Conservation (phyloP, 164 flowering plant species). For the Vitis riparia region DNA sequence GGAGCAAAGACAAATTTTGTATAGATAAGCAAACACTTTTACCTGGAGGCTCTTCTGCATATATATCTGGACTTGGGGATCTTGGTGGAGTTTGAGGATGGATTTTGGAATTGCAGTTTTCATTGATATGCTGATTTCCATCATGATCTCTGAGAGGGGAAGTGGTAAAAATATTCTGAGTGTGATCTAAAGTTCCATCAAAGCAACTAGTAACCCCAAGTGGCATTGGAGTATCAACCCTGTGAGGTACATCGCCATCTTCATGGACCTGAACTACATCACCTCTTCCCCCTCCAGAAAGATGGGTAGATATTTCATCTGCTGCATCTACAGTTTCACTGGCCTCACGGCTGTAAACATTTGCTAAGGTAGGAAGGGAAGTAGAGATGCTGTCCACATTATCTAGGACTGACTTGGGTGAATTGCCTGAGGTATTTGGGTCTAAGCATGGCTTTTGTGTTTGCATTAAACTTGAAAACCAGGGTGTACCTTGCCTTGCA, state of each 20-base stretch:
- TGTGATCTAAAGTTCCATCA: background rate
- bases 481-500: slow-evolving; percentile 65
- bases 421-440: slow-evolving; percentile 21
- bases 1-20: background rate
- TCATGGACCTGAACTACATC: slow-evolving; percentile 9
- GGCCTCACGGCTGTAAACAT: background rate
- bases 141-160: slow-evolving; percentile 4
- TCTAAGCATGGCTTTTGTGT: slow-evolving; percentile 16
- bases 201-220: background rate
- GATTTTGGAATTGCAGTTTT: background rate
- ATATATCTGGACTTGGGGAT: slow-evolving; percentile 46
- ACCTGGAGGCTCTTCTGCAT: slow-evolving; percentile 43
- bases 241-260: background rate
- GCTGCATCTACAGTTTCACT: slow-evolving; percentile 15
- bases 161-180: background rate
- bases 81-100: slow-evolving; percentile 38
- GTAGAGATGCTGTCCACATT: slow-evolving; percentile 16
- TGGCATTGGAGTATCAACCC: slow-evolving; percentile 4
- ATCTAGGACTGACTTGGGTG: slow-evolving; percentile 73
- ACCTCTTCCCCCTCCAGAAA: slow-evolving; percentile 1
- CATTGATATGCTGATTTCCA: slow-evolving; percentile 3
- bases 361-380: slow-evolving; percentile 12
- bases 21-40: slow-evolving; percentile 12
- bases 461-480: slow-evolving; percentile 68
- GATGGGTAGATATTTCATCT: slow-evolving; percentile 9